Evolutionary conservation across 129 eudicot genomes (phyloP).

Genomic region (Kitagawia praeruptora): DNA sequence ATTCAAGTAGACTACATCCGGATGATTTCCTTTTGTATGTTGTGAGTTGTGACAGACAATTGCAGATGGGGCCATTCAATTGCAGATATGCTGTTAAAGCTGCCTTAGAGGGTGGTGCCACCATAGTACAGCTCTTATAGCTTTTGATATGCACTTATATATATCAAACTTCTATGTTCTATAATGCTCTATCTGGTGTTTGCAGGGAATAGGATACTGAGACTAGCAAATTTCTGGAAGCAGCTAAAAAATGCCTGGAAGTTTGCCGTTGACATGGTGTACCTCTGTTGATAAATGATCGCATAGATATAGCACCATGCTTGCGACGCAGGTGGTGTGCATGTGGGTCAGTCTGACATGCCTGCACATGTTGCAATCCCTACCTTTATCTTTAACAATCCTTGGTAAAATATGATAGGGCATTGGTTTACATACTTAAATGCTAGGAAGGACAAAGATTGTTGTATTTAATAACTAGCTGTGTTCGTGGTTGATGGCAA

Average conservation of each 20-base stretch:
- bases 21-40: slow-evolving; percentile 70
- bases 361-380: slow-evolving; percentile 30
- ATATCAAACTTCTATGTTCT: background rate
- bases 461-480: too few relatives aligned
- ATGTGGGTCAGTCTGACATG: slow-evolving; percentile 96
- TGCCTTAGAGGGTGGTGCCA: slow-evolving; percentile 92
- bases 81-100: slow-evolving; percentile 72
- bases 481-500: background rate
- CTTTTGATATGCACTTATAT: background rate
- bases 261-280: slow-evolving; percentile 47
- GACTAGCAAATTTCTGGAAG: slow-evolving; percentile 58
- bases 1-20: slow-evolving; percentile 36
- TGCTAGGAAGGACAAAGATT: too few relatives aligned
- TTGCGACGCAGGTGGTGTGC: slow-evolving; percentile 84
- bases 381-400: too few relatives aligned
- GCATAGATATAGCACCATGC: slow-evolving; percentile 71
- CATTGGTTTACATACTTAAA: too few relatives aligned
- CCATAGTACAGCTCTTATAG: slow-evolving; percentile 49
- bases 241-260: slow-evolving; percentile 67
- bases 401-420: too few relatives aligned
- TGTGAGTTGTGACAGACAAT: slow-evolving; percentile 53
- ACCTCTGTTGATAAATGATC: slow-evolving; percentile 74
- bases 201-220: slow-evolving; percentile 76
- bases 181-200: background rate
- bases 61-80: slow-evolving; percentile 88